phyloP scores from a whole-genome alignment of 2,329 filamentous ascomycete species.

The Sclerotinia borealis region DNA sequence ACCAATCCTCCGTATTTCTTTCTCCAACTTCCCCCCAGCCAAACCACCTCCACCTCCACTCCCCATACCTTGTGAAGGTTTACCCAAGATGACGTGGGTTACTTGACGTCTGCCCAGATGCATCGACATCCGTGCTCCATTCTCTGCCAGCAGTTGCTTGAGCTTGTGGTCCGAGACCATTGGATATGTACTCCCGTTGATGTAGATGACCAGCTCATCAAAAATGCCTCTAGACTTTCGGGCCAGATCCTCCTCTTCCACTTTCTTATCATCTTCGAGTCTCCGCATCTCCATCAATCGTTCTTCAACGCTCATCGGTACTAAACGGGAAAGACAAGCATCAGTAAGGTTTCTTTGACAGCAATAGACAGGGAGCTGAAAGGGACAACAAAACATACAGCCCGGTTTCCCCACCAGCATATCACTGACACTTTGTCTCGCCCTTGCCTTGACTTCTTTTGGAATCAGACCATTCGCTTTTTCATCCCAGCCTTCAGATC shows the following conservation, averaged over 20 bases:
- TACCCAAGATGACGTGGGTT: slow-evolving; percentile 79
- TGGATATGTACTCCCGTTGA: slow-evolving; percentile 83
- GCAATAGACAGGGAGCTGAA: background rate
- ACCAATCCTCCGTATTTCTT: slow-evolving; percentile 62
- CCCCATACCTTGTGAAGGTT: slow-evolving; percentile 40
- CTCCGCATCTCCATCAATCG: slow-evolving; percentile 34
- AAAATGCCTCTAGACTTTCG: slow-evolving; percentile 48
- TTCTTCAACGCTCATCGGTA: slow-evolving; percentile 27
- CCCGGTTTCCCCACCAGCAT: slow-evolving; percentile 38
- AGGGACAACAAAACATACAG: slow-evolving; percentile 12
- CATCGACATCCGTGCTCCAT: slow-evolving; percentile 68
- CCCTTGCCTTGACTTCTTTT: slow-evolving; percentile 33
- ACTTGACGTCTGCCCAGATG: slow-evolving; percentile 66
- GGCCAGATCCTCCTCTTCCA: slow-evolving; percentile 27
- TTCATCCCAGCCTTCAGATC: slow-evolving; percentile 50
- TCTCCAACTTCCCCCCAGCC: slow-evolving; percentile 71
- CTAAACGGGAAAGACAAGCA: slow-evolving; percentile 24
- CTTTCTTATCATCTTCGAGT: slow-evolving; percentile 47
- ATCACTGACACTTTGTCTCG: slow-evolving; percentile 42
- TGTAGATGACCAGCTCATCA: slow-evolving; percentile 65
- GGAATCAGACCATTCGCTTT: slow-evolving; percentile 40
- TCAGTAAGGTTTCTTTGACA: slow-evolving; percentile 13
- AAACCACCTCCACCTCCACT: slow-evolving; percentile 66
- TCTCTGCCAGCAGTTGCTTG: slow-evolving; percentile 66
- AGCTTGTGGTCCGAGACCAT: slow-evolving; percentile 79